Evolutionary conservation across 441 rosid species (phyloP).

Genomic region (Arabidopsis lyrata): DNA sequence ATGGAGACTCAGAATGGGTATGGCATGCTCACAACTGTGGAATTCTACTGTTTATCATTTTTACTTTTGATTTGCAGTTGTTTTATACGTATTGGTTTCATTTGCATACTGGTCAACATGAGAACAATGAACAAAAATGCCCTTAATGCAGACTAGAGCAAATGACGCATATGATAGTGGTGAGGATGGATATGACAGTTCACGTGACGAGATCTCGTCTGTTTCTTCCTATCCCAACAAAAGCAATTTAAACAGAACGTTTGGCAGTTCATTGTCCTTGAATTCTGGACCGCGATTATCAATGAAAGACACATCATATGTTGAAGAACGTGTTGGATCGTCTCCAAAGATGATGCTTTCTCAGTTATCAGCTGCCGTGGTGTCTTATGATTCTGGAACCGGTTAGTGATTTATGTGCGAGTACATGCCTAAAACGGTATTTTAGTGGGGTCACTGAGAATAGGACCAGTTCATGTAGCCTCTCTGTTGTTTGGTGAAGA

Average conservation of each 20-base stretch:
- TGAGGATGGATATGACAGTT: constrained; percentile 94
- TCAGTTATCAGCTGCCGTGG: constrained; percentile 72
- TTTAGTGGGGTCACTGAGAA: constrained; percentile 16
- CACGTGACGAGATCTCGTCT: constrained; percentile 89
- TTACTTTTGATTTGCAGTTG: constrained; percentile 11
- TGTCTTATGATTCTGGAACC: constrained; percentile 62
- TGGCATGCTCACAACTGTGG: constrained; percentile 44
- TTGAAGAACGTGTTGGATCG: constrained; percentile 65
- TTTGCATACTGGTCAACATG: constrained; percentile 22
- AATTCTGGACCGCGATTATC: constrained; percentile 77
- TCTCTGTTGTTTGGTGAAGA: constrained; percentile 4
- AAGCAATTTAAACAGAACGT: constrained; percentile 66
- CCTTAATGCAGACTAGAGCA: constrained; percentile 69
- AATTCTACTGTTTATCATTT: constrained; percentile 15
- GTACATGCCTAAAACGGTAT: constrained; percentile 16
- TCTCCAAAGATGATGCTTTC: constrained; percentile 70
- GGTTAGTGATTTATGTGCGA: constrained; percentile 52
- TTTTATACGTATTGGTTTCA: constrained; percentile 21
- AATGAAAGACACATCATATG: constrained; percentile 58
- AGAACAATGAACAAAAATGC: constrained; percentile 15
- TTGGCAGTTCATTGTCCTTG: constrained; percentile 84
- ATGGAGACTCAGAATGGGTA: constrained; percentile 99
- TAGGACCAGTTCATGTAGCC: constrained; percentile 23
- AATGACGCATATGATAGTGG: constrained; percentile 71
- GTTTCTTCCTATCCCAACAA: constrained; percentile 75